Evolutionary conservation across 176 grass and related monocot genomes (phyloP), one percentile per base, ranked within the genome.

Genomic region (Eragrostis nindensis): DNA sequence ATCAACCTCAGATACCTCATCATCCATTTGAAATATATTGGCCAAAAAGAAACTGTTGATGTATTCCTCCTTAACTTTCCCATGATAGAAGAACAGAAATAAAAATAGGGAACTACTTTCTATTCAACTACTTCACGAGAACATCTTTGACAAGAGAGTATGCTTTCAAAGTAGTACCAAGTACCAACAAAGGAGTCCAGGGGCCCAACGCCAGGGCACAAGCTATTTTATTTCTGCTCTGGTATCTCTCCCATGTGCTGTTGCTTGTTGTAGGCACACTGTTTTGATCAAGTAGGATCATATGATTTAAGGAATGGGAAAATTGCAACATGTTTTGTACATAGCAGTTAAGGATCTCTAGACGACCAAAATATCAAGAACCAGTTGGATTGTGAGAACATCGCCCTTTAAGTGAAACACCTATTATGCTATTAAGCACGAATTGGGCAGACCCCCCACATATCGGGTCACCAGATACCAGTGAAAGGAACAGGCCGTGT

Each of bases 101-200:
- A 76, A 47, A 75, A 0, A 49, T 22, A 19, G 49, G 13, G 36
- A 76, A 72, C 11, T 19, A 50, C 52, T 26, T 54, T 66, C 6
- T 27, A 64, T 53, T 7, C 21, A 71, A 63, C 38, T 57, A 66
- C 45, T 55, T 40, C 19, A 1, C 5, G 7, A 22, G 48, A 75
- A 81, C 22, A 74, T 41, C 44, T 72, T 48, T 29, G 48, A 29
- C 46, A 18, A 36, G 39, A 73, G 66, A 59, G 49, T 59, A 66
- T 40, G 48, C 67, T 78, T 73, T 11, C 55, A 71, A 87, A n/a
- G n/a, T n/a, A n/a, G 56, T 49, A 84, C n/a, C n/a, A n/a, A n/a
- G 74, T 29, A 46, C 52, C 62, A 84, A 26, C 24, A 12, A 69
- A 74, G 8, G 11, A 66, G 66, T 49, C 81, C 70, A 74, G 32